These are phyloP conservation scores for Mycena maculata DNA, from an alignment of 768 basidiomycete species.

Conservation along the genomic window DNA sequence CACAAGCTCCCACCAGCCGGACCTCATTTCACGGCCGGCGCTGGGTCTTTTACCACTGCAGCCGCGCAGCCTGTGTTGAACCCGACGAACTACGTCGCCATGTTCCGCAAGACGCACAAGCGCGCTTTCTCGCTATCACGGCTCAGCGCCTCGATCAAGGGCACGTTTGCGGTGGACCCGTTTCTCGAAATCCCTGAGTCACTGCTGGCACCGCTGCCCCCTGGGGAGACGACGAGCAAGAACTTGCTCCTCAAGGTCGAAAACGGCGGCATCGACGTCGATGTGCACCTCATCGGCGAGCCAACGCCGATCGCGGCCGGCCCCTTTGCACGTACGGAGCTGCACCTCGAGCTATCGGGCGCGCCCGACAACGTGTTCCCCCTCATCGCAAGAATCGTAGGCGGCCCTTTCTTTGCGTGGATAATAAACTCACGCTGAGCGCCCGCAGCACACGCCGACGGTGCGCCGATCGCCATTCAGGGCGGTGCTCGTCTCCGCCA, in stretches of 20 bases:
- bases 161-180: constrained; percentile 55
- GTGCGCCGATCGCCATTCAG: constrained; percentile 50
- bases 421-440: not conserved
- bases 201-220: constrained; percentile 47
- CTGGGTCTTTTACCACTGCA: not conserved
- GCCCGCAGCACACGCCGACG: constrained; percentile 49
- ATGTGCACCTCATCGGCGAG: constrained; percentile 51
- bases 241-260: constrained; percentile 55
- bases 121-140: constrained; percentile 36
- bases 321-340: constrained; percentile 39
- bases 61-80: constrained; percentile 25
- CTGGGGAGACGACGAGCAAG: constrained; percentile 45
- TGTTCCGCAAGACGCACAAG: constrained; percentile 44
- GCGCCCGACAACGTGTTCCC: constrained; percentile 43
- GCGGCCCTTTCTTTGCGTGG: constrained; percentile 20
- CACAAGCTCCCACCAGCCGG: constrained; percentile 20
- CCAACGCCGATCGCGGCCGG: constrained; percentile 10
- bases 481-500: constrained; percentile 41
- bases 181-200: constrained; percentile 51
- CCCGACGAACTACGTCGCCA: constrained; percentile 47
- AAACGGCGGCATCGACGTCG: constrained; percentile 55
- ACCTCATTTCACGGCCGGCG: constrained; percentile 8
- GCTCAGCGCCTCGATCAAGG: constrained; percentile 45
- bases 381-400: constrained; percentile 53
- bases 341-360: constrained; percentile 47